phyloP scores from a whole-genome alignment of 2,329 filamentous ascomycete species.

The Trichoderma sp. region DNA sequence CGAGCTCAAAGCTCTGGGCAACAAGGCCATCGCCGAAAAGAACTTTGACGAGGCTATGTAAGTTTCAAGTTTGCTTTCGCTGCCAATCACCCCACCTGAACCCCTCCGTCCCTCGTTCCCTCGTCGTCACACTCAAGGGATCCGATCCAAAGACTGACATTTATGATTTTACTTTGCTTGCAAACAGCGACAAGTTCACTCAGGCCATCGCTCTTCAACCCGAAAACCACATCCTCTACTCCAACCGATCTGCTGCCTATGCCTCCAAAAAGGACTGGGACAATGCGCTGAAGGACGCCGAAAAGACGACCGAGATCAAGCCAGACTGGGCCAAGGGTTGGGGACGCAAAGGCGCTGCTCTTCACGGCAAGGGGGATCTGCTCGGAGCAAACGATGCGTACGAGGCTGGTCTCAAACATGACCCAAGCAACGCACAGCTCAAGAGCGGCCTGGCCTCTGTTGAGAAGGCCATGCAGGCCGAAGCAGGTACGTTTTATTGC shows the following conservation, averaged over 20 bases:
- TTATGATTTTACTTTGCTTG: background rate
- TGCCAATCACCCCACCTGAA: background rate
- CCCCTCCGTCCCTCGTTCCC: background rate
- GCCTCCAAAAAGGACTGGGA: slow-evolving; percentile 88
- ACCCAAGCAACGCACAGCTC: slow-evolving; percentile 86
- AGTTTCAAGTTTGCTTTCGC: slow-evolving; percentile 39
- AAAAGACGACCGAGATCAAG: slow-evolving; percentile 92
- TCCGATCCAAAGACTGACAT: background rate
- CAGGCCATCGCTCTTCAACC: slow-evolving; percentile 88
- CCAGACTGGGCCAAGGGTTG: slow-evolving; percentile 98
- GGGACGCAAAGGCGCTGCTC: slow-evolving; percentile 86
- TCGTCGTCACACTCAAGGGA: background rate
- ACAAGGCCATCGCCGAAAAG: slow-evolving; percentile 97
- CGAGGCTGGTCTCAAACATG: slow-evolving; percentile 89
- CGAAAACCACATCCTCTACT: slow-evolving; percentile 94
- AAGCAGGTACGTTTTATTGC: slow-evolving; percentile 34
- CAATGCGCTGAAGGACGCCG: slow-evolving; percentile 81
- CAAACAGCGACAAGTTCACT: slow-evolving; percentile 80
- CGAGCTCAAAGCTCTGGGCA: slow-evolving; percentile 94
- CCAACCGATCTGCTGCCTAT: slow-evolving; percentile 85
- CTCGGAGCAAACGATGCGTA: slow-evolving; percentile 85
- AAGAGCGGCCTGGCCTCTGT: slow-evolving; percentile 85
- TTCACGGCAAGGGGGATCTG: slow-evolving; percentile 84
- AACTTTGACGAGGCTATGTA: slow-evolving; percentile 95
- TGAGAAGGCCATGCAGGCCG: slow-evolving; percentile 76